A percentile compares a stretch with the other conserved stretches of the same genome.
Evolutionary conservation across 2,329 filamentous ascomycete genomes (phyloP).

Genomic region (Calonectria pteridis): DNA sequence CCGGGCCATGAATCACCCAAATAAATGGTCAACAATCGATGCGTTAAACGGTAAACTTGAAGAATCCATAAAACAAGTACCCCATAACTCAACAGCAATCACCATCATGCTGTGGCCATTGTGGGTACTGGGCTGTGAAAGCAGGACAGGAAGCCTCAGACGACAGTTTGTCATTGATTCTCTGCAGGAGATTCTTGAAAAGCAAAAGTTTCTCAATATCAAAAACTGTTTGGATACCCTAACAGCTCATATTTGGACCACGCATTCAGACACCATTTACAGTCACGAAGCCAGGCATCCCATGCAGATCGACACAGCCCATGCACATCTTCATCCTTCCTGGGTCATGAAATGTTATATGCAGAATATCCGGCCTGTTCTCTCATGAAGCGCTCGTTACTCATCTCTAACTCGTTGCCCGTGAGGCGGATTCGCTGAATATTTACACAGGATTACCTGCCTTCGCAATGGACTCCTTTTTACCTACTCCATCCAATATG

Average conservation of each 20-base stretch:
- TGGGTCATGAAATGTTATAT: not conserved
- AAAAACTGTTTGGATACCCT: not conserved
- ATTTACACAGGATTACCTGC: not conserved
- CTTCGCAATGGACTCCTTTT: not conserved
- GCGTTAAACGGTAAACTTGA: not conserved
- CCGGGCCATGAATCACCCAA: not conserved
- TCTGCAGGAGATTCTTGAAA: not conserved
- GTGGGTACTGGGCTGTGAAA: conserved; percentile 24
- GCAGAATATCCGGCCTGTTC: not conserved
- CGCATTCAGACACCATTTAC: too few species aligned
- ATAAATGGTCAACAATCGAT: not conserved
- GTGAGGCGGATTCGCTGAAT: not conserved
- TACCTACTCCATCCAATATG: not conserved
- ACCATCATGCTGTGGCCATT: conserved; percentile 27
- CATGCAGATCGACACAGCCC: not conserved
- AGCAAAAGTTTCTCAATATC: conserved; percentile 4
- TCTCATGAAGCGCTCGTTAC: not conserved
- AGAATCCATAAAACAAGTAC: not conserved
- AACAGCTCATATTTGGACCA: not conserved
- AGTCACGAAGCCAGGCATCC: not conserved
- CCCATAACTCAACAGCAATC: not conserved
- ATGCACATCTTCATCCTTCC: not conserved
- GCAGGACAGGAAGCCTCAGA: not conserved
- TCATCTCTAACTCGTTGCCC: not conserved
- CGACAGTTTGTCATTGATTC: not conserved